Conservation (phyloP, 805 yeast genomes). For the Grigorovia jiainica region DNA sequence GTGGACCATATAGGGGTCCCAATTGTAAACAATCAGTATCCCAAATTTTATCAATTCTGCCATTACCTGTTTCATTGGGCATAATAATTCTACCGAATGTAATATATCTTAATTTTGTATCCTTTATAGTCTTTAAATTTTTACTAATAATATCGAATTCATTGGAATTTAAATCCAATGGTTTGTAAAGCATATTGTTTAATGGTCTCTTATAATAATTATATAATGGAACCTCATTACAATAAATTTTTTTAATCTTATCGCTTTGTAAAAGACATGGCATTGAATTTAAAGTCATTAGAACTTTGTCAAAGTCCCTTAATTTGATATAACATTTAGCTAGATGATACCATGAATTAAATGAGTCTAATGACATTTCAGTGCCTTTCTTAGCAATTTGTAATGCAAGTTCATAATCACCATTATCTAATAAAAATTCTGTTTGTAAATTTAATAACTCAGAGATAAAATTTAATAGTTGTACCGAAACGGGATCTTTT, state of each 20-base stretch:
- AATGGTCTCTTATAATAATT: conserved; percentile 23
- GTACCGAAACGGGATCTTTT: conserved; percentile 13
- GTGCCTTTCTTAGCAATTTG: conserved; percentile 19
- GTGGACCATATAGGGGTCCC: conserved; percentile 28
- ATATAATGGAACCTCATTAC: conserved; percentile 7
- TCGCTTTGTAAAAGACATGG: conserved; percentile 22
- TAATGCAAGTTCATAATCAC: conserved; percentile 21
- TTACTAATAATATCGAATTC: conserved; percentile 19
- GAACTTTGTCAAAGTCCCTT: conserved; percentile 17
- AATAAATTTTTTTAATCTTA: conserved; percentile 14
- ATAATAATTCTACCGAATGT: conserved; percentile 26
- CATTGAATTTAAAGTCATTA: conserved; percentile 26
- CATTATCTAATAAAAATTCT: conserved; percentile 16
- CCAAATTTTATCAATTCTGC: conserved; percentile 19
- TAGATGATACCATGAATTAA: conserved; percentile 24
- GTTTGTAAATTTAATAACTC: conserved; percentile 22
- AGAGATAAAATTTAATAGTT: conserved; percentile 19
- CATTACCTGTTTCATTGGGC: conserved; percentile 20
- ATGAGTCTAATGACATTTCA: conserved; percentile 23
- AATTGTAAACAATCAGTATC: conserved; percentile 17
- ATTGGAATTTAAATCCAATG: conserved; percentile 14
- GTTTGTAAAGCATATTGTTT: conserved; percentile 7
- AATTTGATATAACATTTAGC: conserved; percentile 21
- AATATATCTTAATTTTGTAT: conserved; percentile 15
- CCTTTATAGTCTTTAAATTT: conserved; percentile 18